These are phyloP conservation scores for Cyclostephanos tholiformis DNA, from an alignment of 108 stramenopile genomes.

Conservation along the genomic window DNA sequence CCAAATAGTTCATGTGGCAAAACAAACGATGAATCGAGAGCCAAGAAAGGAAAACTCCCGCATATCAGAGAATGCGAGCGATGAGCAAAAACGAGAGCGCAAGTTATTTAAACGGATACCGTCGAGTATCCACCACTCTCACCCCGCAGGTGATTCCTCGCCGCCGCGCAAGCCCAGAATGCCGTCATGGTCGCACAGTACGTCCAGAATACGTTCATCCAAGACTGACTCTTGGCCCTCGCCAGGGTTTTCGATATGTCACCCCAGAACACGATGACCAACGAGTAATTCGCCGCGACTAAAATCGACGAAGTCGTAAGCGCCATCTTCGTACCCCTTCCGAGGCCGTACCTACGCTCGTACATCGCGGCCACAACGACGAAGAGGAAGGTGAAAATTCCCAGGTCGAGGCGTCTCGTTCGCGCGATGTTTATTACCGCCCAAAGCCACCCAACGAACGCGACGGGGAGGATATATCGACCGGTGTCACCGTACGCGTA, in stretches of 20 bases:
- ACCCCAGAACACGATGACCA: slow-evolving; percentile 37
- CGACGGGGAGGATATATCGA: slow-evolving; percentile 23
- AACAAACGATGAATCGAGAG: not conserved
- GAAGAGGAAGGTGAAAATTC: slow-evolving; percentile 36
- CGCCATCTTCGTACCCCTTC: slow-evolving; percentile 6
- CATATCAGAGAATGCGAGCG: too few species aligned
- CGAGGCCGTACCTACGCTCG: slow-evolving; percentile 33
- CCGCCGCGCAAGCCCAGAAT: slow-evolving; percentile 37
- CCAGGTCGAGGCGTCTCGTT: slow-evolving; percentile 36
- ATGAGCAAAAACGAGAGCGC: too few species aligned
- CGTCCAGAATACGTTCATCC: slow-evolving; percentile 39
- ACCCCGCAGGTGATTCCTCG: slow-evolving; percentile 37
- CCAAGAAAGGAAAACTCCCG: not conserved
- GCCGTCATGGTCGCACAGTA: slow-evolving; percentile 41
- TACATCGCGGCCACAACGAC: slow-evolving; percentile 16
- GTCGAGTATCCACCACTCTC: slow-evolving; percentile 13
- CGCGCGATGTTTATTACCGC: slow-evolving; percentile 29
- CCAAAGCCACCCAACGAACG: slow-evolving; percentile 42
- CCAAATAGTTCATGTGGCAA: not conserved
- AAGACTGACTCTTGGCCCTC: slow-evolving; percentile 22
- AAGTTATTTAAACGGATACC: not conserved
- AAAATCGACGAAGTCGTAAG: slow-evolving; percentile 12
- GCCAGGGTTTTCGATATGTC: slow-evolving; percentile 21
- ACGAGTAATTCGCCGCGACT: slow-evolving; percentile 41
- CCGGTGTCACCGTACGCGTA: slow-evolving; percentile 17